A percentile compares a stretch with the other conserved stretches of the same genome.
Evolutionary conservation across 1,284 basidiomycete species (phyloP).

Genomic region (Ceratobasidium sp.): DNA sequence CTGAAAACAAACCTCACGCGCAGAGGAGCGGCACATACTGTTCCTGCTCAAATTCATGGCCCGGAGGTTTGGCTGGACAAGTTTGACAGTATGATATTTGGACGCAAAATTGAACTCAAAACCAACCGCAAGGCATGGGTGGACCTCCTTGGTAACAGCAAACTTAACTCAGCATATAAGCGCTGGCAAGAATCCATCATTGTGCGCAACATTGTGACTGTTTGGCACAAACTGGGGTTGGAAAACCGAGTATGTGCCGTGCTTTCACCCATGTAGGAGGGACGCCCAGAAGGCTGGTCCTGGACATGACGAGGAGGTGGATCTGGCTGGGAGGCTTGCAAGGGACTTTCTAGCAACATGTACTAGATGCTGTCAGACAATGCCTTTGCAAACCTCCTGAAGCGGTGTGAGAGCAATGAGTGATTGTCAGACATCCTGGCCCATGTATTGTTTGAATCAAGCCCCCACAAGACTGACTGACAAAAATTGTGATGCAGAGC

Average conservation of each 20-base stretch:
- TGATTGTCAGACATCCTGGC: slow-evolving; percentile 45
- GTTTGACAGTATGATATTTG: slow-evolving; percentile 49
- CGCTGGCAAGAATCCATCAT: slow-evolving; percentile 48
- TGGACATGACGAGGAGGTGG: too few species aligned
- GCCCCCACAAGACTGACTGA: too few species aligned
- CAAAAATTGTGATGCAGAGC: background rate
- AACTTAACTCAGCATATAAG: slow-evolving; percentile 35
- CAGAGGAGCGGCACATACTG: slow-evolving; percentile 49
- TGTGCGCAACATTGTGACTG: slow-evolving; percentile 37
- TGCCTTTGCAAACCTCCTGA: too few species aligned
- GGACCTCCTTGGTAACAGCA: slow-evolving; percentile 48
- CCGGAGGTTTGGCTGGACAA: slow-evolving; percentile 51
- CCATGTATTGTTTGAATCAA: slow-evolving; percentile 1
- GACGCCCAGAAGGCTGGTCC: too few species aligned
- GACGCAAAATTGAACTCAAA: slow-evolving; percentile 49
- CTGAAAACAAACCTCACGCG: slow-evolving; percentile 50
- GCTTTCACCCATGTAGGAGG: too few species aligned
- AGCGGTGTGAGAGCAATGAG: too few species aligned
- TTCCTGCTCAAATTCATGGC: slow-evolving; percentile 51
- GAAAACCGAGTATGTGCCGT: too few species aligned
- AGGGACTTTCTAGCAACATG: too few species aligned
- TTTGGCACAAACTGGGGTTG: slow-evolving; percentile 47
- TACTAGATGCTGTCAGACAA: too few species aligned
- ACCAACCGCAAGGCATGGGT: slow-evolving; percentile 52
- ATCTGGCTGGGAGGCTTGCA: too few species aligned